Base-by-base conservation (phyloP, 2,329 filamentous ascomycete species). In the Aspergillus fijiensis region DNA sequence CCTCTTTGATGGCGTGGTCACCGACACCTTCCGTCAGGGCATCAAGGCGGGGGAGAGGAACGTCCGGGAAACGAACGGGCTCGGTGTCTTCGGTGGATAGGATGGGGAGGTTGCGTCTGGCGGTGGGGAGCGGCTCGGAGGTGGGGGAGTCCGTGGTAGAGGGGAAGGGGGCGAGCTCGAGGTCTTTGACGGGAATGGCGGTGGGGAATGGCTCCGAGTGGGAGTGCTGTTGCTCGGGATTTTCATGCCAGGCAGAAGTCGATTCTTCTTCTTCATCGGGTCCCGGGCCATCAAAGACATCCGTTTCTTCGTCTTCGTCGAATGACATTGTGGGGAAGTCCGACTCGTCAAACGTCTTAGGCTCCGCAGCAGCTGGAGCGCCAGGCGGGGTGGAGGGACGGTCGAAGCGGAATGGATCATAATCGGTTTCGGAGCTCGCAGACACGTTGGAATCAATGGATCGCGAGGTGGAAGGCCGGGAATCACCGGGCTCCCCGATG, bases 251-350 rank as follows among this genome's bases (percentile, higher is more conserved):
- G 45, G 51, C 21, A 2, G 66, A 63, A 12, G 84, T 5, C 76
- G 79, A 16, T 67, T 86, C 21, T 78, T 85, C 53, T 82, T 86
- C 67, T 79, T 86, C 55, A 78, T 86, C 57, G 79, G 83, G 76
- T 67, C 81, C 60, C 73, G 86, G 72, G 76, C 84, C 63, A 76
- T 84, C 58, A 0, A 86, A 81, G 0, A 84, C 77, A 0, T 77
- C 84, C 1, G 85, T 84, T 59, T 80, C 81, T 31, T 86, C 81
- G 76, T 76, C 73, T 29, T 70, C 69, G 76, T 82, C 57, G 74
- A 84, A 57, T n/a, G 76, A 31, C 71, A 74, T 7, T 74, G 84
- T 66, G 72, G 82, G 10, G 80, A 82, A 65, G 50, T 76, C 52
- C 58, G 78, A 33, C 80, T 69, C 60, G 19, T 64, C 82, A 70